Percentiles rank a stretch among this genome's conserved stretches.
phyloP scores from a whole-genome alignment of 2,329 filamentous ascomycete genomes.

The Penicillium psychrosexuale region DNA sequence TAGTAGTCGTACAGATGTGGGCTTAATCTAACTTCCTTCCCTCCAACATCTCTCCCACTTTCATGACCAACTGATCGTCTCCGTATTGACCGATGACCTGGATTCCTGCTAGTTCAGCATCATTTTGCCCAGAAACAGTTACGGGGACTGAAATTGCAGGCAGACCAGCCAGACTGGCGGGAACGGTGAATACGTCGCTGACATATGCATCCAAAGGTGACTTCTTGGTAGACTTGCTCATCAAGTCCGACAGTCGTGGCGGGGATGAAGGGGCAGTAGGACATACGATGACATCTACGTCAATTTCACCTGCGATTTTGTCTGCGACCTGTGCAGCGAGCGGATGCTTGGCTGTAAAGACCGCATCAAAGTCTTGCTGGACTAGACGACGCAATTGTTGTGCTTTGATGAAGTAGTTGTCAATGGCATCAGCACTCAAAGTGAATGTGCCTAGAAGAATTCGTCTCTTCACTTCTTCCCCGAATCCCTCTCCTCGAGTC shows the following conservation, averaged over 20 bases:
- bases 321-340: constrained; percentile 42
- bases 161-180: constrained; percentile 85
- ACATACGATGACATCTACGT: constrained; percentile 79
- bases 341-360: constrained; percentile 69
- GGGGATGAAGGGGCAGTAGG: constrained; percentile 80
- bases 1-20: constrained; percentile 11
- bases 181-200: constrained; percentile 95
- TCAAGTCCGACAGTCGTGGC: constrained; percentile 61
- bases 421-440: constrained; percentile 82
- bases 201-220: constrained; percentile 71
- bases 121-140: constrained; percentile 29
- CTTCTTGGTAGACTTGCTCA: constrained; percentile 18
- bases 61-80: constrained; percentile 43
- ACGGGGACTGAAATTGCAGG: constrained; percentile 83
- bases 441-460: constrained; percentile 89
- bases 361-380: constrained; percentile 77
- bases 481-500: constrained; percentile 72
- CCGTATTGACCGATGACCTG: constrained; percentile 50
- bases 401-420: constrained; percentile 95
- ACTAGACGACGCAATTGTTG: constrained; percentile 83
- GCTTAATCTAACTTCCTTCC: constrained; percentile 14
- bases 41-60: constrained; percentile 38
- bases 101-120: constrained; percentile 37
- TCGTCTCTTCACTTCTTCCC: constrained; percentile 77
- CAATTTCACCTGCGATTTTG: constrained; percentile 6